Base-by-base conservation (phyloP, 768 basidiomycete genomes). In the Leccinum subgranulosum region DNA sequence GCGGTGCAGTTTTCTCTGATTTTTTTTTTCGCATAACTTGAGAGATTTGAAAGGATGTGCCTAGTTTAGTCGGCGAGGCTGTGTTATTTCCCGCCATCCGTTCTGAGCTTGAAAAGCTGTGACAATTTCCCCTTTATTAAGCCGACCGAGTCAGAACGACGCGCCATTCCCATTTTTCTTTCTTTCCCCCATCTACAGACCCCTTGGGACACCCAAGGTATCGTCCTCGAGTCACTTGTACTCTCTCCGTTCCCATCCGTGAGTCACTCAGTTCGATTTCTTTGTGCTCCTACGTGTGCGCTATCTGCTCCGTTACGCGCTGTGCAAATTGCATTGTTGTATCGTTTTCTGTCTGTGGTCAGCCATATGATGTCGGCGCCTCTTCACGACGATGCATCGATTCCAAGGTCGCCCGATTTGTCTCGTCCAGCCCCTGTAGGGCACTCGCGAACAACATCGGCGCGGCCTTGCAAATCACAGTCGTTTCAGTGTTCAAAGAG, bases 31-130 rank as follows among this genome's bases (percentile, higher is more conserved):
- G 19, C 11, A 25, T 47, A 12, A 11, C 12, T 23, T 23, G 23
- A 11, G 29, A 48, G 2, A 45, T 50, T 53, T 19, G 15, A 51
- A 10, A 12, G n/a, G 17, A 29, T 41, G 53, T 62, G 51, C 47
- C 59, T 58, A 14, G 51, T 50, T 50, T 55, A 4, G 55, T 51
- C 54, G 45, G 53, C 43, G 39, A 55, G 64, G 71, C 66, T 41
- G 63, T 69, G 60, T 53, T 5, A 34, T 64, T 59, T 59, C 63
- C 62, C 60, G 61, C 68, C 60, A 49, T 52, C 60, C 62, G 71
- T 64, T 70, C 71, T 73, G 72, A 72, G 71, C 58, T 72, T 73
- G 72, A 72, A 72, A 73, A 64, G 70, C 71, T 60, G 65, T 72
- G 71, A 65, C 61, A 61, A 61, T 47, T 25, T 27, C 23, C 31